These are phyloP conservation scores for Trichoderma virens DNA, from an alignment of 495 filamentous ascomycete species.

Conservation along the genomic window DNA sequence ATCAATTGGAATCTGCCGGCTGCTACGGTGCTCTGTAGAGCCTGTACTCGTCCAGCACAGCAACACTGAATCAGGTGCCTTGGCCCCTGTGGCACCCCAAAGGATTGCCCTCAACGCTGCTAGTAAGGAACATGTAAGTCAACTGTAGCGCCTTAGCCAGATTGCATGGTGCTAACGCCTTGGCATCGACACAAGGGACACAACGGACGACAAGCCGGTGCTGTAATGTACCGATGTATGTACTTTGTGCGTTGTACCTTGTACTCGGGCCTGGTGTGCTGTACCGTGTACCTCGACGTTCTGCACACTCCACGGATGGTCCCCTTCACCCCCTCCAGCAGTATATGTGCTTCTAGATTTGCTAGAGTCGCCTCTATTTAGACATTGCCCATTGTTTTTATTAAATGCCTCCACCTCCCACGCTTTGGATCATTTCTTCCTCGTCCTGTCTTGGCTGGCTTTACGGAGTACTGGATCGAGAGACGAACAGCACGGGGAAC, in stretches of 20 bases:
- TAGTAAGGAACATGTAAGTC: too few relatives aligned
- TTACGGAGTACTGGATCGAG: neutral
- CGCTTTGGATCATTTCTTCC: neutral
- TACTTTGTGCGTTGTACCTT: neutral
- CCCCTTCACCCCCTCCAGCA: neutral
- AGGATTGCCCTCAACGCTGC: too few relatives aligned
- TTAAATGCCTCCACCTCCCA: slow-evolving; percentile 8
- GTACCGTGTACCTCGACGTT: neutral
- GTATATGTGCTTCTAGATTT: neutral
- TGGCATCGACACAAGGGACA: slow-evolving; percentile 1
- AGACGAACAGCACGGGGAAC: neutral
- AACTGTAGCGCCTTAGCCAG: too few relatives aligned
- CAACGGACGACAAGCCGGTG: too few relatives aligned
- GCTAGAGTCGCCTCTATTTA: neutral
- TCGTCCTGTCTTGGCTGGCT: neutral
- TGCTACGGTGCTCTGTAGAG: too few relatives aligned
- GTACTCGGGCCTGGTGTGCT: neutral
- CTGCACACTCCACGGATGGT: neutral
- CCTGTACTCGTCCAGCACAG: too few relatives aligned
- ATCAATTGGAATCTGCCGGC: too few relatives aligned
- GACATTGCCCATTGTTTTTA: neutral
- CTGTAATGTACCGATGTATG: neutral
- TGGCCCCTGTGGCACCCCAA: too few relatives aligned
- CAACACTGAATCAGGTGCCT: too few relatives aligned
- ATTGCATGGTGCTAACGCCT: too few relatives aligned